phyloP scores from a whole-genome alignment of 2,329 filamentous ascomycete genomes.

The Gliomastix tumulicola region DNA sequence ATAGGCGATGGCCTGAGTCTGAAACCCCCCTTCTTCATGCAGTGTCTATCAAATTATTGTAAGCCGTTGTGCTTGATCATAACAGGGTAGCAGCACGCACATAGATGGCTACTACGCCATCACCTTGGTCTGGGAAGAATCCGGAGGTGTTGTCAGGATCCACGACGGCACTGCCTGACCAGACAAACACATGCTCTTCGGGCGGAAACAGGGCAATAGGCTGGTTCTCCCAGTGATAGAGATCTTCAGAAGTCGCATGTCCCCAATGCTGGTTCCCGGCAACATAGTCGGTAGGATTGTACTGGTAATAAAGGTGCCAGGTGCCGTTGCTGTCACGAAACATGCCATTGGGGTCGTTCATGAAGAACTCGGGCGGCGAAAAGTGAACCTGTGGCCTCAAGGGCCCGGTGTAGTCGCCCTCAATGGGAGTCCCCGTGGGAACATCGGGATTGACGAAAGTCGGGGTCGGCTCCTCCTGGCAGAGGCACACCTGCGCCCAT shows the following conservation, averaged over 20 bases:
- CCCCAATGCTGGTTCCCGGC: slow-evolving; percentile 61
- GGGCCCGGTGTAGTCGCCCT: slow-evolving; percentile 13
- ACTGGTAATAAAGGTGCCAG: slow-evolving; percentile 63
- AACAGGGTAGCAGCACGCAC: slow-evolving; percentile 11
- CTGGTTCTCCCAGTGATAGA: slow-evolving; percentile 60
- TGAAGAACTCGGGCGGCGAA: slow-evolving; percentile 43
- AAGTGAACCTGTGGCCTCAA: slow-evolving; percentile 48
- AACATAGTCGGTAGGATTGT: slow-evolving; percentile 29
- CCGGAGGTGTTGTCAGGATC: slow-evolving; percentile 60
- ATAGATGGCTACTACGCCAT: slow-evolving; percentile 50
- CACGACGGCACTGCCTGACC: slow-evolving; percentile 49
- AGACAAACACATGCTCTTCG: slow-evolving; percentile 35
- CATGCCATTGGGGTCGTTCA: slow-evolving; percentile 61
- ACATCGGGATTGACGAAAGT: neutral
- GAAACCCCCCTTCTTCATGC: slow-evolving; percentile 11
- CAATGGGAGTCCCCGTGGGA: neutral
- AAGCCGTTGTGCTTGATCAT: slow-evolving; percentile 12
- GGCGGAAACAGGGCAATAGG: slow-evolving; percentile 51
- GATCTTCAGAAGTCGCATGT: slow-evolving; percentile 54
- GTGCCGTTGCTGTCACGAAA: slow-evolving; percentile 48
- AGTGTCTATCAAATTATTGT: slow-evolving; percentile 8
- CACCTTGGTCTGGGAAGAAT: slow-evolving; percentile 53
- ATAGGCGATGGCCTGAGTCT: slow-evolving; percentile 56
- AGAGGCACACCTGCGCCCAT: too few relatives aligned
- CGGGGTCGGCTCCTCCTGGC: too few relatives aligned